Evolutionary conservation across 768 basidiomycete species (phyloP), one percentile per base, ranked within the genome.

Genomic region (Boletus reticuloceps): DNA sequence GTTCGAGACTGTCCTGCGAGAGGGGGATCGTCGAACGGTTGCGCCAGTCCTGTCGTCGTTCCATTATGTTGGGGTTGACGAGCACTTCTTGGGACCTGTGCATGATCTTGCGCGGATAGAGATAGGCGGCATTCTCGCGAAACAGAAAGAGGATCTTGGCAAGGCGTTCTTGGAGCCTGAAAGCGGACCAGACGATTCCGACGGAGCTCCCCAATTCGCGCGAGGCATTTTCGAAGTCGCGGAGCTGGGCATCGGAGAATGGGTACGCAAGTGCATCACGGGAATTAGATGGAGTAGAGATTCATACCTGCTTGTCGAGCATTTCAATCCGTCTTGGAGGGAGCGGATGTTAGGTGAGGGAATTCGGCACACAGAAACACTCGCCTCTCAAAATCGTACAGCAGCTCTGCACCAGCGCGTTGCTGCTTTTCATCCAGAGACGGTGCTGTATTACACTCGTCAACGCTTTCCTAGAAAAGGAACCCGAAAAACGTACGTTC

Each of bases 191-290:
- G 12, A 82, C 68, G 29, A 82, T 79, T 1, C 81, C 81, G 41
- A 82, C 79, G 1, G 81, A 82, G 36, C 79, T 79, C 9, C 82
- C 82, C 0, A 82, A 68, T 57, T 81, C 80, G 11, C 80, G 79
- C 10, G 79, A 79, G 4, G 81, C 76, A 20, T 80, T 82, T 43
- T 78, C 76, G 50, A 82, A 82, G 62, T 79, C 80, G 9, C 79
- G 73, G n/a, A 82, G 74, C 77, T 81, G 39, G 9, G n/a, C 11
- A 5, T 19, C 6, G 14, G 17, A 29, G 8, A 13, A 27, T 57
- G 42, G 50, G 42, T 5, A 39, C n/a, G n/a, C 17, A 17, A 17
- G n/a, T 16, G n/a, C 27, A 19, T 12, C 14, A 29, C 4, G 16
- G 14, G 27, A 20, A 43, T 25, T 45, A 8, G 16, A 11, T 4